phyloP scores from a whole-genome alignment of 2,329 filamentous ascomycete genomes.

The Alternaria postmessia region DNA sequence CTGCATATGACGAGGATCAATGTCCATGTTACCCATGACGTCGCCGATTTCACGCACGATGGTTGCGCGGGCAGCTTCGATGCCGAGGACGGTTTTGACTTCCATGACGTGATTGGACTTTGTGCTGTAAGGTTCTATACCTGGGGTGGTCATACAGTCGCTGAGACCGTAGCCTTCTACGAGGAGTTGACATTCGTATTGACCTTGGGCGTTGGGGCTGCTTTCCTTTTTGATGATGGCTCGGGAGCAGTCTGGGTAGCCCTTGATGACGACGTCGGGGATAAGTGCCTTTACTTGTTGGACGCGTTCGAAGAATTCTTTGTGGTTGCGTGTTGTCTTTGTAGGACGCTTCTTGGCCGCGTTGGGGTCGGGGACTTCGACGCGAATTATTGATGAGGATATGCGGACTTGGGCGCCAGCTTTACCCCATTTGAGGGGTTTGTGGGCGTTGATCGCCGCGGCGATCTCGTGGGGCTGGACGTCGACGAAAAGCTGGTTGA shows the following conservation, averaged over 20 bases:
- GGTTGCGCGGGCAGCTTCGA: constrained; percentile 89
- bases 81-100: constrained; percentile 83
- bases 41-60: constrained; percentile 87
- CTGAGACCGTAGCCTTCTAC: constrained; percentile 95
- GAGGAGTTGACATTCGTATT: constrained; percentile 63
- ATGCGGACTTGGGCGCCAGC: constrained; percentile 65
- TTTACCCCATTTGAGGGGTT: constrained; percentile 79
- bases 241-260: constrained; percentile 83
- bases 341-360: constrained; percentile 37
- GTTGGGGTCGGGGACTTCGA: constrained; percentile 68
- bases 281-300: constrained; percentile 85
- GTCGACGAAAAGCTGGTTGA: constrained; percentile 83
- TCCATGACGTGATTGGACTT: constrained; percentile 91
- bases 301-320: constrained; percentile 77
- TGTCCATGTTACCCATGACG: constrained; percentile 94
- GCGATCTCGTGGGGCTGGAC: constrained; percentile 77
- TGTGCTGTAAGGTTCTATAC: constrained; percentile 79
- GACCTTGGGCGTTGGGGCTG: constrained; percentile 70
- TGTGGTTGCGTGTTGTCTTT: constrained; percentile 53
- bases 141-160: constrained; percentile 91
- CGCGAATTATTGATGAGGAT: constrained; percentile 66
- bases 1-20: constrained; percentile 98
- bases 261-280: constrained; percentile 84
- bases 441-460: constrained; percentile 77
- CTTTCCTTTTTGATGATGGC: constrained; percentile 89